These are phyloP conservation scores for Aspergillus vadensis DNA, from an alignment of 2,329 filamentous ascomycete genomes.

Conservation along the genomic window DNA sequence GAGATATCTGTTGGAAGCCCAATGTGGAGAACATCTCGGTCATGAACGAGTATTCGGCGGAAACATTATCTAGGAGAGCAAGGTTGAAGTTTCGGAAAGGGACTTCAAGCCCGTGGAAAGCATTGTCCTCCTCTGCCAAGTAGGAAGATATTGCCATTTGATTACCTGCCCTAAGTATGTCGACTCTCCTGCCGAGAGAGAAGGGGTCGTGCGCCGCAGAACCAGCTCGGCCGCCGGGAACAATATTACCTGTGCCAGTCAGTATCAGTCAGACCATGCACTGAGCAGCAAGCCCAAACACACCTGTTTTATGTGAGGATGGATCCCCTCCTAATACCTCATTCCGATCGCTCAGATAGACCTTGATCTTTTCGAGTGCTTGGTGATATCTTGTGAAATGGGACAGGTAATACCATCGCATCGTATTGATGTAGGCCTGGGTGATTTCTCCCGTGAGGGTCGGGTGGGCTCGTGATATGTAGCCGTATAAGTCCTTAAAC, in stretches of 20 bases:
- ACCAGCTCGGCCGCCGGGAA: constrained; percentile 43
- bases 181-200: constrained; percentile 81
- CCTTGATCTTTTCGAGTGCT: constrained; percentile 78
- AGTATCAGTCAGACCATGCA: constrained; percentile 5
- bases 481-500: constrained; percentile 85
- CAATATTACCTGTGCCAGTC: constrained; percentile 33
- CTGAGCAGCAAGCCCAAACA: constrained; percentile 17
- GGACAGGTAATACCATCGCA: constrained; percentile 96
- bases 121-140: constrained; percentile 85
- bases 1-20: constrained; percentile 74
- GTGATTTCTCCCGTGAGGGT: constrained; percentile 86
- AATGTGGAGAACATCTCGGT: constrained; percentile 84
- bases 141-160: constrained; percentile 81
- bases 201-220: constrained; percentile 73
- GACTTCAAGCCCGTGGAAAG: constrained; percentile 82
- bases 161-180: constrained; percentile 73
- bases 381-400: constrained; percentile 88
- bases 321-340: constrained; percentile 83
- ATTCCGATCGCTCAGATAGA: constrained; percentile 79
- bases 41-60: constrained; percentile 91
- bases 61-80: constrained; percentile 89
- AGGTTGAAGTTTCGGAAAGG: constrained; percentile 95
- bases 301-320: constrained; percentile 61
- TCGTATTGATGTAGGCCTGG: constrained; percentile 94
- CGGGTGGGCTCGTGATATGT: constrained; percentile 78